These are phyloP conservation scores for Areca catechu DNA, from an alignment of 176 grass and related monocot genomes.

Conservation along the genomic window DNA sequence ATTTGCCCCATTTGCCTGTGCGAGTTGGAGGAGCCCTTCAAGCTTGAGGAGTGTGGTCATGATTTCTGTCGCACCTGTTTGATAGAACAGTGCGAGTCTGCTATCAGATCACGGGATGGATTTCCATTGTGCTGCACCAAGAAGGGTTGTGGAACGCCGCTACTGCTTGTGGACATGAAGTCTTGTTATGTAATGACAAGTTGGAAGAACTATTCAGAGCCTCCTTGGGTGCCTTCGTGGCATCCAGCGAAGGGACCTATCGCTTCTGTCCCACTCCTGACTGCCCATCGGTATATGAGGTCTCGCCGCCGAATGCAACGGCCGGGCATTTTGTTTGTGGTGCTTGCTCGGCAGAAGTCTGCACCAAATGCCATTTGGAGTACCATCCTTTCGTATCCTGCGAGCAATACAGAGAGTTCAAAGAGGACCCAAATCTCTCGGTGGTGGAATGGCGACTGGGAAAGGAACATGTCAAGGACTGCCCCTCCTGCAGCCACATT, in stretches of 20 bases:
- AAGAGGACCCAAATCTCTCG: neutral
- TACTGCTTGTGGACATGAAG: constrained; percentile 27
- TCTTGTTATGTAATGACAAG: neutral
- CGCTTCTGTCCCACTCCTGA: constrained; percentile 1
- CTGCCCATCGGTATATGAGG: neutral
- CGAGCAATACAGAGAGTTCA: constrained; percentile 7
- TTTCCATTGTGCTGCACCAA: constrained; percentile 75
- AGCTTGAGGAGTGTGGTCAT: constrained; percentile 78
- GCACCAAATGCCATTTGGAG: constrained; percentile 12
- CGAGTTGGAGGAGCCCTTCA: constrained; percentile 75
- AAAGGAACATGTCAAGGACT: neutral
- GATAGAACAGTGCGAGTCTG: constrained; percentile 72
- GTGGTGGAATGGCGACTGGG: neutral
- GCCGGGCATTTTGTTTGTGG: neutral
- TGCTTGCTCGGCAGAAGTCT: neutral
- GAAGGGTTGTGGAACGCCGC: constrained; percentile 44
- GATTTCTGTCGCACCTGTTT: constrained; percentile 66
- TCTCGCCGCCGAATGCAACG: neutral
- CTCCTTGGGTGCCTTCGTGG: neutral
- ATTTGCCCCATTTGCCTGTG: constrained; percentile 82
- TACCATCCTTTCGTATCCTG: neutral
- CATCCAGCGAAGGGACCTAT: neutral
- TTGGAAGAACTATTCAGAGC: constrained; percentile 7
- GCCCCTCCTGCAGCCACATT: neutral
- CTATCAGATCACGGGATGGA: constrained; percentile 52